phyloP scores from a whole-genome alignment of 257 asterid species.

The Solanum arcanum region DNA sequence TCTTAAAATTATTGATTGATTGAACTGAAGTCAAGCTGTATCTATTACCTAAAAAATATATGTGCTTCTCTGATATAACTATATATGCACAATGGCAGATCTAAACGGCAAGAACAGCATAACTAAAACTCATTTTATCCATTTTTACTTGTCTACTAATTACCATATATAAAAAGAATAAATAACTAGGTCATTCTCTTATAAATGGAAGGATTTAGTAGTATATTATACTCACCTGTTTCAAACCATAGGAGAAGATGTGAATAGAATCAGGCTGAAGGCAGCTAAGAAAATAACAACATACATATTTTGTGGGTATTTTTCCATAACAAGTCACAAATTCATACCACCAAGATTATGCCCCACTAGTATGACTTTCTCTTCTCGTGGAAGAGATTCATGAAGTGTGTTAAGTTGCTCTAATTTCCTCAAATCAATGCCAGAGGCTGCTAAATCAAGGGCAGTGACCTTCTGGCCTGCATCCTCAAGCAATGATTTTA shows the following conservation, averaged over 20 bases:
- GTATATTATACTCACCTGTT: neutral
- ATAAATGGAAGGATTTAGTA: too few relatives aligned
- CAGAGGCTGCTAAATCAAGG: conserved; percentile 7
- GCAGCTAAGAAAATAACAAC: conserved; percentile 9
- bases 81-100: too few relatives aligned
- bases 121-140: too few relatives aligned
- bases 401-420: neutral
- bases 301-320: conserved; percentile 7
- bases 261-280: neutral
- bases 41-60: too few relatives aligned
- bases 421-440: neutral
- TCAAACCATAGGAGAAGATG: neutral
- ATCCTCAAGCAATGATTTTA: neutral
- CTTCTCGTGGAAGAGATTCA: conserved; percentile 1
- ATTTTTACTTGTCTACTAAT: too few relatives aligned
- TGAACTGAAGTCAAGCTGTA: too few relatives aligned
- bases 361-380: conserved; percentile 13
- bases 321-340: conserved; percentile 11
- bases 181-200: too few relatives aligned
- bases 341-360: conserved; percentile 18
- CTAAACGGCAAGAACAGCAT: too few relatives aligned
- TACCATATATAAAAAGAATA: too few relatives aligned
- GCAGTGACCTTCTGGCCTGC: conserved; percentile 9
- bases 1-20: too few relatives aligned
- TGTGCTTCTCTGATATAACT: too few relatives aligned